A percentile compares a stretch with the other conserved stretches of the same genome.
These are phyloP conservation scores for Leishmania braziliensis DNA, from an alignment of 208 protist species.

Conservation along the genomic window DNA sequence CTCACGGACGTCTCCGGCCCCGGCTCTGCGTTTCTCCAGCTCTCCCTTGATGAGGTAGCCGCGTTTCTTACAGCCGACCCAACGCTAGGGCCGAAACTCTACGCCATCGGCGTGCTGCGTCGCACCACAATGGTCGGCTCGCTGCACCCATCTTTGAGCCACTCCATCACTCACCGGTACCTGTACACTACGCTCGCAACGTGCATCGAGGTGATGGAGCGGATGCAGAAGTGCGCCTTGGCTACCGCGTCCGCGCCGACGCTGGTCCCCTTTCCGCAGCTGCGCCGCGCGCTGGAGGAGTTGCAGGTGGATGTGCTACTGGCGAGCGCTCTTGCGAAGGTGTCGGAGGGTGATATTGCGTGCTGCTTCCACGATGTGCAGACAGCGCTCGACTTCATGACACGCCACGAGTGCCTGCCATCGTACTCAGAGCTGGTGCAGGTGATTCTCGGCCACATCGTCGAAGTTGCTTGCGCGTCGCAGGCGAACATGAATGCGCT, in stretches of 20 bases:
- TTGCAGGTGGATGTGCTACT: slow-evolving; percentile 63
- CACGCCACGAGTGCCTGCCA: slow-evolving; percentile 20
- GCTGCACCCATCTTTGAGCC: slow-evolving; percentile 17
- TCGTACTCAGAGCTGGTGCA: slow-evolving; percentile 47
- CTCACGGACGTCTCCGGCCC: slow-evolving; percentile 32
- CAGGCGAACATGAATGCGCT: slow-evolving; percentile 44
- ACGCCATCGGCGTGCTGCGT: slow-evolving; percentile 59
- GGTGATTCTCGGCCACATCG: slow-evolving; percentile 32
- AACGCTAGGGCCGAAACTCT: slow-evolving; percentile 42
- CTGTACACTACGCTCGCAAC: slow-evolving; percentile 25
- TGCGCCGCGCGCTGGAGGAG: slow-evolving; percentile 59
- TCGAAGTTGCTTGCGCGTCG: slow-evolving; percentile 54
- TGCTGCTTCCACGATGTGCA: slow-evolving; percentile 62
- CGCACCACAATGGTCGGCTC: slow-evolving; percentile 28
- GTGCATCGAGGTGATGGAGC: slow-evolving; percentile 21
- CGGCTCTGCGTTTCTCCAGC: slow-evolving; percentile 23
- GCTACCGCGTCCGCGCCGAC: not conserved
- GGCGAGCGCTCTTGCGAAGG: slow-evolving; percentile 44
- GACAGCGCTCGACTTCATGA: slow-evolving; percentile 42
- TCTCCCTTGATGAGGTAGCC: slow-evolving; percentile 24
- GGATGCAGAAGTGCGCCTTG: slow-evolving; percentile 14
- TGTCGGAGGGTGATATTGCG: slow-evolving; percentile 45
- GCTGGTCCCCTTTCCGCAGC: slow-evolving; percentile 6
- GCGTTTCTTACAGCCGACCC: slow-evolving; percentile 20
- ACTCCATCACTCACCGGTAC: slow-evolving; percentile 31